Evolutionary conservation across 495 filamentous ascomycete genomes (phyloP).

Genomic region (Xeromyces bisporus): DNA sequence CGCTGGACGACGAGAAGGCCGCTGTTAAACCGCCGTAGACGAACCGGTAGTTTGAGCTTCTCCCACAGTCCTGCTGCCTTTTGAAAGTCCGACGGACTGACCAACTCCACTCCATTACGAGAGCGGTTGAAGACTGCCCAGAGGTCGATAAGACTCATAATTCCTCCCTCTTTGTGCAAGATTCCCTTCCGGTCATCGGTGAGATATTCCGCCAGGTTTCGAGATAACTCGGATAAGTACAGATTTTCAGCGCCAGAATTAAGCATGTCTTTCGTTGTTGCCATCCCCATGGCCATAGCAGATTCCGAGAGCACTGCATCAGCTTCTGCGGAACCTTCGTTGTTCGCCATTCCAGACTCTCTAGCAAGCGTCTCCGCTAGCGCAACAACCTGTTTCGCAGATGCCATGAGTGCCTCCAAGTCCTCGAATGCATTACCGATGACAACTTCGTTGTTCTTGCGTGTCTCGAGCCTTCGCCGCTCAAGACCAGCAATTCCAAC

Average conservation of each 20-base stretch:
- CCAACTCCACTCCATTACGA: constrained; percentile 81
- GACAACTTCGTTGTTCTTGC: constrained; percentile 80
- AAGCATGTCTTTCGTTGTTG: constrained; percentile 88
- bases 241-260: constrained; percentile 39
- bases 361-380: constrained; percentile 77
- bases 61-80: constrained; percentile 81
- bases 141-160: constrained; percentile 86
- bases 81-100: constrained; percentile 83
- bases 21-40: constrained; percentile 74
- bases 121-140: constrained; percentile 98
- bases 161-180: constrained; percentile 69
- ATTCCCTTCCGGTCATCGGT: constrained; percentile 78
- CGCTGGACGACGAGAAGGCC: constrained; percentile 86
- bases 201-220: constrained; percentile 83
- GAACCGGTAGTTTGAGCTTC: constrained; percentile 69
- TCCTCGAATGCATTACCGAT: constrained; percentile 95
- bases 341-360: constrained; percentile 41
- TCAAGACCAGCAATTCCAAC: constrained; percentile 92
- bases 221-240: constrained; percentile 62
- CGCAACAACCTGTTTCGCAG: constrained; percentile 86
- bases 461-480: constrained; percentile 58
- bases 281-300: constrained; percentile 66
- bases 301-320: constrained; percentile 66
- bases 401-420: constrained; percentile 90
- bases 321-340: constrained; percentile 42